Evolutionary conservation across 169 alveolate genomes (phyloP), one percentile per base, ranked within the genome.

Genomic region (Eimeria maxima): DNA sequence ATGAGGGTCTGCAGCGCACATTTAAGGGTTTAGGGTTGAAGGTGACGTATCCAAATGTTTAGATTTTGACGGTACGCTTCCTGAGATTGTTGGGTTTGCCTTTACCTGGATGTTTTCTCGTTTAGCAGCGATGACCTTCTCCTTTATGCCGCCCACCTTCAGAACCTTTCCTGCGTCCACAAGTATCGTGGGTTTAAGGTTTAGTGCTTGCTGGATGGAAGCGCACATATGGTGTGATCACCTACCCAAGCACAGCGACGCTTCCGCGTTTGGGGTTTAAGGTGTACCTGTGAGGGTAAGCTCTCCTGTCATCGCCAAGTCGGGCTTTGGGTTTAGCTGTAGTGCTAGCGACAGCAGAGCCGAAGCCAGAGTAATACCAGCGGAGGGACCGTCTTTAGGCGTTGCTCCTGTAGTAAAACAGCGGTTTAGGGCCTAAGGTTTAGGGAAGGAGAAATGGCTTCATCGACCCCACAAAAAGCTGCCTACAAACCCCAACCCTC

Each of bases 311-410:
- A 99, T 99, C 71, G 99, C 99, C 65, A 99, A 81, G 55, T 97
- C 97, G 65, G 97, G 97, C 93, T 91, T 94, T 29, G 97, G 95
- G 63, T 99, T 96, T 65, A 87, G 71, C 29, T 96, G 96, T n/a
- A 98, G 69, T 13, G 99, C 99, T 55, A 98, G 95, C 27, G 99
- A 97, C n/a, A 98, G 69, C 53, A 98, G 96, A n/a, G 99, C 98
- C 0, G 99, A 96, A 33, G 99, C 99, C 97, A 98, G 98, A 55
- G 99, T 98, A 57, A 99, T 97, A 20, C 99, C 99, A 10, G 99
- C 99, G 45, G 99, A 97, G 27, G 99, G 99, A 18, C 99, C 99
- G 97, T 99, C 99, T 97, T 99, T 99, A 38, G 99, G 99, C 29
- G 98, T 97, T 29, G 99, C 99, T 27, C 99, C 95, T 90, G 87